Conservation (phyloP, 805 yeast genomes). For the Citeromyces nyonsensis region DNA sequence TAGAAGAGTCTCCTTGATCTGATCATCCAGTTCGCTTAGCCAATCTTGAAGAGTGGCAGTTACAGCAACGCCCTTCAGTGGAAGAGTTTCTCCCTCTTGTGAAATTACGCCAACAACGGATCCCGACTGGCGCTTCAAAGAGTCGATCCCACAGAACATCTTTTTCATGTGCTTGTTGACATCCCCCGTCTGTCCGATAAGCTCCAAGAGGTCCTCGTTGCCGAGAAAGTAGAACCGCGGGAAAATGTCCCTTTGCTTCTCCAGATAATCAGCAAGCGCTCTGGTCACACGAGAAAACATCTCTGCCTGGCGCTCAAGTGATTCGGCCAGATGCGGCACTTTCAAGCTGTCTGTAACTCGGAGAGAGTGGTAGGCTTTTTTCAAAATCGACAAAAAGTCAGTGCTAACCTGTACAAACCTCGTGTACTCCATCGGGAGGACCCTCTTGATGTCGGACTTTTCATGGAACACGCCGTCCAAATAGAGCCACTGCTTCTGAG, state of each 20-base stretch:
- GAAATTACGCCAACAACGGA: conserved; percentile 31
- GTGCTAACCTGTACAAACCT: conserved; percentile 48
- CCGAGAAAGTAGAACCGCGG: conserved; percentile 83
- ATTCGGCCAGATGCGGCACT: conserved; percentile 28
- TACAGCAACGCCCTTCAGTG: background rate
- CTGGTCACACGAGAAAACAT: conserved; percentile 42
- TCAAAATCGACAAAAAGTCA: conserved; percentile 40
- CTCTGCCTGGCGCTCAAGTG: conserved; percentile 34
- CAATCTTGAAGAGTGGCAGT: too few relatives aligned
- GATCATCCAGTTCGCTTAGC: too few relatives aligned
- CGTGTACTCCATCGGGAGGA: conserved; percentile 55
- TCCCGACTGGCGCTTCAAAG: conserved; percentile 17
- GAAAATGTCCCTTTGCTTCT: conserved; percentile 58
- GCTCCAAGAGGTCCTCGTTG: conserved; percentile 75
- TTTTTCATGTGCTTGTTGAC: conserved; percentile 47
- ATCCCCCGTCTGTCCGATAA: conserved; percentile 52
- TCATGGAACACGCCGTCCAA: conserved; percentile 62
- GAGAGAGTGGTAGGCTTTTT: conserved; percentile 28
- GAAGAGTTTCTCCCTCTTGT: conserved; percentile 46
- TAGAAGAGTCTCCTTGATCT: too few relatives aligned
- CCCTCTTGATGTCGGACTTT: conserved; percentile 37
- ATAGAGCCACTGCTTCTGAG: conserved; percentile 82
- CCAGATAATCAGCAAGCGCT: conserved; percentile 66
- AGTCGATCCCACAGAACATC: conserved; percentile 53
- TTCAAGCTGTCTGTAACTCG: conserved; percentile 38